Percentiles rank a stretch among this genome's conserved stretches.
phyloP scores from a whole-genome alignment of 1,284 basidiomycete species.

The Boletus chippewaensis region DNA sequence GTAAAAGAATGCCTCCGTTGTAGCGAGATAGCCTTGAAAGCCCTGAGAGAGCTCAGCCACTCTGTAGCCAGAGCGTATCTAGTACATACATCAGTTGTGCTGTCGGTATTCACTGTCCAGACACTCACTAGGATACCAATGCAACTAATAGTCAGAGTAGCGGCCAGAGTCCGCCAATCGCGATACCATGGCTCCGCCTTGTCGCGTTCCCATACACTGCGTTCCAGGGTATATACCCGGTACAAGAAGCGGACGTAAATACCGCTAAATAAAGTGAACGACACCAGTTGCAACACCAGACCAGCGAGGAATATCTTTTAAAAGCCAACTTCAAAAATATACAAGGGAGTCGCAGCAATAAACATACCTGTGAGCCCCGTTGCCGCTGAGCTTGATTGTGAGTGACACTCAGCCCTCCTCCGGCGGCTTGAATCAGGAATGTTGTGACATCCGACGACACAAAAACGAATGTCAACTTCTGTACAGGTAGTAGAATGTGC shows the following conservation, averaged over 20 bases:
- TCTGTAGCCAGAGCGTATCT: slow-evolving; percentile 67
- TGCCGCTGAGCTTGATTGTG: slow-evolving; percentile 13
- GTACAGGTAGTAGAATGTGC: slow-evolving; percentile 50
- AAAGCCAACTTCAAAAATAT: slow-evolving; percentile 40
- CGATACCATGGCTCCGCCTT: slow-evolving; percentile 37
- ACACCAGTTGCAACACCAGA: slow-evolving; percentile 55
- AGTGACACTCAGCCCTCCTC: slow-evolving; percentile 14
- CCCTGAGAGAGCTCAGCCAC: slow-evolving; percentile 63
- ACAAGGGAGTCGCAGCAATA: slow-evolving; percentile 45
- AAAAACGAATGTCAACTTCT: slow-evolving; percentile 48
- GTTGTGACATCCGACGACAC: slow-evolving; percentile 58
- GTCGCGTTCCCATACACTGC: slow-evolving; percentile 42
- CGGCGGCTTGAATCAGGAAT: slow-evolving; percentile 55
- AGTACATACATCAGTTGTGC: not conserved
- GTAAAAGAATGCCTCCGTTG: slow-evolving; percentile 59
- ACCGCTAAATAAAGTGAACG: slow-evolving; percentile 55
- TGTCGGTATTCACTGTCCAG: too few species aligned
- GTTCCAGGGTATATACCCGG: slow-evolving; percentile 43
- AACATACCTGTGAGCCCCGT: slow-evolving; percentile 35
- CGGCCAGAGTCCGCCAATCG: slow-evolving; percentile 56
- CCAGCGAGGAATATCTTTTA: slow-evolving; percentile 57
- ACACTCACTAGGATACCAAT: slow-evolving; percentile 53
- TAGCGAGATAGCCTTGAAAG: slow-evolving; percentile 53
- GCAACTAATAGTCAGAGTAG: slow-evolving; percentile 53
- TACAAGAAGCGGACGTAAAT: slow-evolving; percentile 56